These are phyloP conservation scores for Phoma sp. DNA, from an alignment of 2,329 filamentous ascomycete genomes.

Conservation along the genomic window DNA sequence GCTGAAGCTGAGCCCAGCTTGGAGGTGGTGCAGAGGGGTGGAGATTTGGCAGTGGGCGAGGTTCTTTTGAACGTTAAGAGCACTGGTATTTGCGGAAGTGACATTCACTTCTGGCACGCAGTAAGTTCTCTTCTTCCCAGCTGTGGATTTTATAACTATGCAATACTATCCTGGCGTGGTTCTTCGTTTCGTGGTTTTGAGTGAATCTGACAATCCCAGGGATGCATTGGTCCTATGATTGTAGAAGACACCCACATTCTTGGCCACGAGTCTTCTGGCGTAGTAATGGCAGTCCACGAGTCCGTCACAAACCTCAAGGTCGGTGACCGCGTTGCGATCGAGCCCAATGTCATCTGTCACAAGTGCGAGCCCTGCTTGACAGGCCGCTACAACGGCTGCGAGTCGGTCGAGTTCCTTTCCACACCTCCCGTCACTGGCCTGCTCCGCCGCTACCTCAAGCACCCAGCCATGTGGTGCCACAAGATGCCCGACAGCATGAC, in stretches of 20 bases:
- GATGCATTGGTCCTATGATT: conserved; percentile 95
- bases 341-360: conserved; percentile 93
- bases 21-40: conserved; percentile 74
- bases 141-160: too few species aligned
- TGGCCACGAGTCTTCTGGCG: conserved; percentile 90
- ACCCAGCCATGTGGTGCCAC: conserved; percentile 94
- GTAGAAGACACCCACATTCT: conserved; percentile 89
- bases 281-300: conserved; percentile 79
- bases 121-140: conserved; percentile 48
- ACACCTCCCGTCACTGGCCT: conserved; percentile 90
- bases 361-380: conserved; percentile 90
- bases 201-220: conserved; percentile 28
- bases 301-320: conserved; percentile 79
- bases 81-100: conserved; percentile 95
- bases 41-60: conserved; percentile 78
- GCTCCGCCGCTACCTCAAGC: conserved; percentile 90
- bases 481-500: conserved; percentile 87
- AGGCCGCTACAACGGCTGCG: conserved; percentile 94
- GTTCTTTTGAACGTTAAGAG: conserved; percentile 89
- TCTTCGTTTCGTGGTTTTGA: too few species aligned
- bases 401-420: conserved; percentile 83
- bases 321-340: conserved; percentile 75
- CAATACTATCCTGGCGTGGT: too few species aligned
- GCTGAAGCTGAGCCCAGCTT: conserved; percentile 77
- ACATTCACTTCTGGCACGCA: conserved; percentile 97